phyloP scores from a whole-genome alignment of 169 alveolate species.

The Cryptosporidium muris region DNA sequence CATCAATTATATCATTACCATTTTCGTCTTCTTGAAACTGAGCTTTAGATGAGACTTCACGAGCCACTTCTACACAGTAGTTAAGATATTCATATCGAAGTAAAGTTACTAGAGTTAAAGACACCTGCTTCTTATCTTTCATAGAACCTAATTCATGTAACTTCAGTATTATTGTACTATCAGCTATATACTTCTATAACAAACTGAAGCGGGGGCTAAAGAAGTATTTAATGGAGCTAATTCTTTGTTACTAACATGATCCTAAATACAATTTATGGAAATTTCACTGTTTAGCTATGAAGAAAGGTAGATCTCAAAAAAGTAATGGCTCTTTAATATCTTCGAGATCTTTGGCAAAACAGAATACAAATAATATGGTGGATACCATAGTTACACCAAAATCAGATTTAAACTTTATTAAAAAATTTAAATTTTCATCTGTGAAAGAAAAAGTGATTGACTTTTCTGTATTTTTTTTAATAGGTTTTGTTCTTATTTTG shows the following conservation, averaged over 20 bases:
- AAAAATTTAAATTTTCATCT: too few species aligned
- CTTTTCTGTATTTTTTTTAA: slow-evolving; percentile 17
- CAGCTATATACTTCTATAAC: neutral
- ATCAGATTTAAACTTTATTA: too few species aligned
- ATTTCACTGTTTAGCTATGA: too few species aligned
- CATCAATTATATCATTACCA: neutral
- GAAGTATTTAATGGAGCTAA: too few species aligned
- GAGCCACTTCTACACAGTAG: slow-evolving; percentile 21
- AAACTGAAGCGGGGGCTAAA: too few species aligned
- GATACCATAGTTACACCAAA: too few species aligned
- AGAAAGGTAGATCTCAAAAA: too few species aligned
- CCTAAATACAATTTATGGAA: too few species aligned
- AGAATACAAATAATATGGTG: too few species aligned
- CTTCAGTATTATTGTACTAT: slow-evolving; percentile 8
- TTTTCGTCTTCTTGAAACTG: slow-evolving; percentile 1
- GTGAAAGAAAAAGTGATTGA: slow-evolving; percentile 13
- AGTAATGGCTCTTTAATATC: neutral
- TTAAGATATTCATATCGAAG: slow-evolving; percentile 61
- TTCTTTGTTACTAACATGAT: too few species aligned
- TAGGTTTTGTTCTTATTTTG: neutral
- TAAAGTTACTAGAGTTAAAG: slow-evolving; percentile 47
- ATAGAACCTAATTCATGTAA: neutral
- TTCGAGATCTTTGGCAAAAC: neutral
- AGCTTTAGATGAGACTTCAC: slow-evolving; percentile 34
- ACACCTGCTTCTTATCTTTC: slow-evolving; percentile 29